Evolutionary conservation across 148 eudicot genomes (phyloP).

Genomic region (Polygonum maritimum): DNA sequence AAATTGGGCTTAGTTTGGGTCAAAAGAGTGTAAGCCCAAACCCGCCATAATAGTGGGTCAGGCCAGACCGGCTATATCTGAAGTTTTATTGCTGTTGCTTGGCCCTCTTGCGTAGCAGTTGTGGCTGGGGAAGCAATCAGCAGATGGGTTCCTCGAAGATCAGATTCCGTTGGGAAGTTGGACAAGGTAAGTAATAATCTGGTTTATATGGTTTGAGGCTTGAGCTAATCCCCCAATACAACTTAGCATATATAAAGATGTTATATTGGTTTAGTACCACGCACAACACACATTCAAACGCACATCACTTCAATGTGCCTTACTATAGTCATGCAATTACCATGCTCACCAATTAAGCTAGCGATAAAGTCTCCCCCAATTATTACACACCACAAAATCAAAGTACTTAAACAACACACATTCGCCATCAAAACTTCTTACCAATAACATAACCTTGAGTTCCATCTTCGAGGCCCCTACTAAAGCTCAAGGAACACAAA

Average conservation of each 20-base stretch:
- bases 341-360: not conserved
- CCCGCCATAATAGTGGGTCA: no score
- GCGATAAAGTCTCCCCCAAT: not conserved
- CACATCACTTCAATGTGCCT: not conserved
- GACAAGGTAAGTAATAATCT: not conserved
- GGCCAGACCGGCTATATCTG: no score
- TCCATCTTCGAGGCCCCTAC: not conserved
- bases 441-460: not conserved
- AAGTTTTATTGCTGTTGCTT: not conserved
- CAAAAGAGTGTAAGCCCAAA: no score
- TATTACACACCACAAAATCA: not conserved
- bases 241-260: not conserved
- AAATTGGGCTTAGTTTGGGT: no score
- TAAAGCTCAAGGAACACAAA: conserved; percentile 74
- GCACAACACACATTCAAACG: not conserved
- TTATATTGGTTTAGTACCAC: not conserved
- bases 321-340: not conserved
- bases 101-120: conserved; percentile 10
- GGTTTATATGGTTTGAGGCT: not conserved
- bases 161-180: conserved; percentile 12
- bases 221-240: no score
- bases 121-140: conserved; percentile 12
- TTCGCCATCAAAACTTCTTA: conserved; percentile 5
- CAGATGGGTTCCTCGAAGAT: conserved; percentile 7
- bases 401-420: not conserved